A percentile compares a stretch with the other conserved stretches of the same genome.
Evolutionary conservation across 768 basidiomycete genomes (phyloP).

Genomic region (Boletus pseudopeckii): DNA sequence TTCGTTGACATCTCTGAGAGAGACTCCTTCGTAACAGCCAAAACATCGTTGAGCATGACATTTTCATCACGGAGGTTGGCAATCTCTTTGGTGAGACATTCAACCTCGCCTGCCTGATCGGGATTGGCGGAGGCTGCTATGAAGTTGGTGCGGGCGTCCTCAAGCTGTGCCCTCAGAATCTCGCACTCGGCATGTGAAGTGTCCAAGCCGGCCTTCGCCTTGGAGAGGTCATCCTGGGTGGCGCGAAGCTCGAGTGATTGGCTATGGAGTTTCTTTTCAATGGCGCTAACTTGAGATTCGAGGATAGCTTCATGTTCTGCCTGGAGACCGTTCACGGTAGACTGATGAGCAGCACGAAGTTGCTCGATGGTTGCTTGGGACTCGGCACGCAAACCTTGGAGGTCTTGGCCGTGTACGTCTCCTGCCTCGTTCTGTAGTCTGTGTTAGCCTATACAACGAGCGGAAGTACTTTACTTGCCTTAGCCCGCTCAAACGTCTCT

Average conservation of each 20-base stretch:
- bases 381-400: slow-evolving; percentile 64
- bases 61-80: slow-evolving; percentile 67
- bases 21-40: slow-evolving; percentile 66
- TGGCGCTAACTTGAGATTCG: slow-evolving; percentile 50
- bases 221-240: slow-evolving; percentile 77
- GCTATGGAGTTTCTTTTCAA: slow-evolving; percentile 62
- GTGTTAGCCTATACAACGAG: slow-evolving; percentile 6
- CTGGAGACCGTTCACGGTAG: slow-evolving; percentile 57
- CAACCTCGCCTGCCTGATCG: slow-evolving; percentile 53
- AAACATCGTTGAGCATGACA: slow-evolving; percentile 58
- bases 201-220: slow-evolving; percentile 62
- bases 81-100: slow-evolving; percentile 56
- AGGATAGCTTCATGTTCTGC: slow-evolving; percentile 60
- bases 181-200: slow-evolving; percentile 53
- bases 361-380: slow-evolving; percentile 68
- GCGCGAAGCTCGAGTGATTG: slow-evolving; percentile 75
- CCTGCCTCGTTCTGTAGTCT: slow-evolving; percentile 63
- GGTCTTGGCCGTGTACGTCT: slow-evolving; percentile 61
- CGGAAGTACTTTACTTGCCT: slow-evolving; percentile 43
- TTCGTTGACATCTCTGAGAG: slow-evolving; percentile 67
- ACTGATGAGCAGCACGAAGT: slow-evolving; percentile 58
- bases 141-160: slow-evolving; percentile 52
- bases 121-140: slow-evolving; percentile 39
- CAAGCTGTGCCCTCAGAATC: slow-evolving; percentile 57
- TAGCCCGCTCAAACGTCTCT: slow-evolving; percentile 74